phyloP scores from a whole-genome alignment of 2,329 filamentous ascomycete genomes.

The Talaromyces verruculosus region DNA sequence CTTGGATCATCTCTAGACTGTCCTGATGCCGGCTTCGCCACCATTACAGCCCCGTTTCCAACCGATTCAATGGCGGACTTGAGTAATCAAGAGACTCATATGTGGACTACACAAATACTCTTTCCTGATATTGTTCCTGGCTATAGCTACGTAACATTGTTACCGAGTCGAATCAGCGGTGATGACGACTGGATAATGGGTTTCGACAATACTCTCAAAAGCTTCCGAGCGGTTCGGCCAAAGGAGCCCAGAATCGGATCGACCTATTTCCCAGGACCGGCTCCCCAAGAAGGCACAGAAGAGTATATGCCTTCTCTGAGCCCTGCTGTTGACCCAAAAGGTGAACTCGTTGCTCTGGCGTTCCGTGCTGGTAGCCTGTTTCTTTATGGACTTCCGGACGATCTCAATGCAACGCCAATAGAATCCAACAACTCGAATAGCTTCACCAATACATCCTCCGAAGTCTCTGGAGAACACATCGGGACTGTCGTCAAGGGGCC shows the following conservation, averaged over 20 bases:
- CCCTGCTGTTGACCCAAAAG: conserved; percentile 66
- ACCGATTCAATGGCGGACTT: conserved; percentile 57
- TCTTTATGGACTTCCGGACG: conserved; percentile 75
- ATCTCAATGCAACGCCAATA: conserved; percentile 58
- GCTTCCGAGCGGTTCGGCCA: conserved; percentile 73
- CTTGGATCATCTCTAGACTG: conserved; percentile 70
- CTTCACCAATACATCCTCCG: conserved; percentile 22
- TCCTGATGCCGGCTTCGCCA: conserved; percentile 67
- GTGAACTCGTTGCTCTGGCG: conserved; percentile 71
- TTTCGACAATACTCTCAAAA: conserved; percentile 74
- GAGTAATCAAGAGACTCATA: conserved; percentile 64
- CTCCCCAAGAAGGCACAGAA: conserved; percentile 45
- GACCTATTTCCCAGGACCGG: conserved; percentile 74
- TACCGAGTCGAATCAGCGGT: conserved; percentile 51
- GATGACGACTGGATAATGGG: conserved; percentile 76
- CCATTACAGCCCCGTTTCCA: conserved; percentile 77
- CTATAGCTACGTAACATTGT: conserved; percentile 72
- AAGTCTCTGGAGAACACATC: conserved; percentile 12
- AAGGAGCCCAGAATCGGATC: conserved; percentile 74
- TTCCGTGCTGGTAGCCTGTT: conserved; percentile 72
- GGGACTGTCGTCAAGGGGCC: conserved; percentile 27
- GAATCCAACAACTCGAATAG: conserved; percentile 7
- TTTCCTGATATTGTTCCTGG: conserved; percentile 79
- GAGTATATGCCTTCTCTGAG: conserved; percentile 67
- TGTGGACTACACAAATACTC: conserved; percentile 84